A percentile compares a stretch with the other conserved stretches of the same genome.
Conservation (phyloP, 768 basidiomycete species). For the Russula earlei region DNA sequence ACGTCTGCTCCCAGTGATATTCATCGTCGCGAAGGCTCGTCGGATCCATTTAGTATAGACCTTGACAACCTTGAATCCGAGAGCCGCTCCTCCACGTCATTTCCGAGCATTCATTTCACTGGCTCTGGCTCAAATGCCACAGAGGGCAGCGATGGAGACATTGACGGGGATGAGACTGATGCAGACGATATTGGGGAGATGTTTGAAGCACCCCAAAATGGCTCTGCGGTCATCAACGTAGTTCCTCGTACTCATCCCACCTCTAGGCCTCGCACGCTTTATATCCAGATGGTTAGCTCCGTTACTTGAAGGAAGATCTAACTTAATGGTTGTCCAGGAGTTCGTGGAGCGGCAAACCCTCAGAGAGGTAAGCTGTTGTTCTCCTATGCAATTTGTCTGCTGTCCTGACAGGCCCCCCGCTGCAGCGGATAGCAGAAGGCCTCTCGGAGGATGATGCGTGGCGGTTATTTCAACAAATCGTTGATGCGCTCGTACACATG, state of each 20-base stretch:
- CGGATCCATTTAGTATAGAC: slow-evolving; percentile 54
- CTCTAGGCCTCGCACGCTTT: slow-evolving; percentile 46
- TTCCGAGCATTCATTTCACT: slow-evolving; percentile 79
- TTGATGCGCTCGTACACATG: slow-evolving; percentile 88
- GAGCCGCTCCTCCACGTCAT: slow-evolving; percentile 44
- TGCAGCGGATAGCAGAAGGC: slow-evolving; percentile 69
- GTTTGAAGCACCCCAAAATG: background rate
- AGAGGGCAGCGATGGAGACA: slow-evolving; percentile 36
- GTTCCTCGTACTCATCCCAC: slow-evolving; percentile 11
- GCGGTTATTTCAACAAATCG: slow-evolving; percentile 80
- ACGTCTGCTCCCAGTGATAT: slow-evolving; percentile 47
- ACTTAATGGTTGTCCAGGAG: slow-evolving; percentile 40
- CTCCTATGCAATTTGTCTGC: slow-evolving; percentile 1
- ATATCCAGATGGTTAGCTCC: slow-evolving; percentile 81
- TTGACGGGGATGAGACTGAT: slow-evolving; percentile 32
- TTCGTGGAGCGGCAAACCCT: slow-evolving; percentile 88
- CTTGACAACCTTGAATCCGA: slow-evolving; percentile 51
- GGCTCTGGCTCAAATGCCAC: slow-evolving; percentile 31
- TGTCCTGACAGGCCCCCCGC: background rate
- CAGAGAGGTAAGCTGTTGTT: slow-evolving; percentile 53
- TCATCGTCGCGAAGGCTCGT: slow-evolving; percentile 17
- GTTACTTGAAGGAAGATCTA: background rate
- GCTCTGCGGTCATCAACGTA: slow-evolving; percentile 10
- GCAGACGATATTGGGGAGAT: slow-evolving; percentile 25
- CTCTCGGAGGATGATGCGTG: slow-evolving; percentile 80